Conservation (phyloP, 2,329 filamentous ascomycete genomes). For the Aspergillus floridensis region DNA sequence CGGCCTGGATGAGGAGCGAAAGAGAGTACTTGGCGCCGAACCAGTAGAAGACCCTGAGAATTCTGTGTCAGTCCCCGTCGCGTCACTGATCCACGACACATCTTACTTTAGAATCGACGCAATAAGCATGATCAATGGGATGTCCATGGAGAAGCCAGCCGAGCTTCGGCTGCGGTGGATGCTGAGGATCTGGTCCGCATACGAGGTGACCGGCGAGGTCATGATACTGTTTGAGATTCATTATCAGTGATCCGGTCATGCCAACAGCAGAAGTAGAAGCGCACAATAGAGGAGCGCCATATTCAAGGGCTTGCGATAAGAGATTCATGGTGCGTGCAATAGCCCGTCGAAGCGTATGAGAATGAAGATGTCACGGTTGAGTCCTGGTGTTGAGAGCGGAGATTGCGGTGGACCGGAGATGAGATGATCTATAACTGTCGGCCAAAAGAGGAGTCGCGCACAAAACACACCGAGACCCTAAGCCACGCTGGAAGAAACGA, state of each 20-base stretch:
- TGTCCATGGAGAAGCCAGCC: slow-evolving; percentile 64
- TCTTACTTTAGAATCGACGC: slow-evolving; percentile 61
- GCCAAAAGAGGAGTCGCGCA: not conserved
- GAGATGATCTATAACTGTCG: not conserved
- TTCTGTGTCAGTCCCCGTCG: slow-evolving; percentile 2
- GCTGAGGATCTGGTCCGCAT: slow-evolving; percentile 65
- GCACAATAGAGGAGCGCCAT: slow-evolving; percentile 51
- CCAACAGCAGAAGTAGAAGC: slow-evolving; percentile 6
- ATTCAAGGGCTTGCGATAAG: slow-evolving; percentile 41
- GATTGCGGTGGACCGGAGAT: not conserved
- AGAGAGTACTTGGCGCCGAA: slow-evolving; percentile 60
- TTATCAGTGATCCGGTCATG: not conserved
- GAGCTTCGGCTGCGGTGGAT: slow-evolving; percentile 61
- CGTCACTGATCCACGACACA: not conserved
- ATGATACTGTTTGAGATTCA: slow-evolving; percentile 49
- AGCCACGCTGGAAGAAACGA: not conserved
- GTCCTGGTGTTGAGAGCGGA: not conserved
- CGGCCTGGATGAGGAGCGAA: slow-evolving; percentile 58
- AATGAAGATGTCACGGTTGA: not conserved
- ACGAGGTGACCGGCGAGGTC: slow-evolving; percentile 62
- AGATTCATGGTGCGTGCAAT: slow-evolving; percentile 36
- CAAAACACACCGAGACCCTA: not conserved
- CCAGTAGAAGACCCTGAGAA: slow-evolving; percentile 61
- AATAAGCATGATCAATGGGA: slow-evolving; percentile 65
- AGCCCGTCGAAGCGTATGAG: not conserved